Base-by-base conservation (phyloP, 2,329 filamentous ascomycete species). In the Aspergillus sp. region DNA sequence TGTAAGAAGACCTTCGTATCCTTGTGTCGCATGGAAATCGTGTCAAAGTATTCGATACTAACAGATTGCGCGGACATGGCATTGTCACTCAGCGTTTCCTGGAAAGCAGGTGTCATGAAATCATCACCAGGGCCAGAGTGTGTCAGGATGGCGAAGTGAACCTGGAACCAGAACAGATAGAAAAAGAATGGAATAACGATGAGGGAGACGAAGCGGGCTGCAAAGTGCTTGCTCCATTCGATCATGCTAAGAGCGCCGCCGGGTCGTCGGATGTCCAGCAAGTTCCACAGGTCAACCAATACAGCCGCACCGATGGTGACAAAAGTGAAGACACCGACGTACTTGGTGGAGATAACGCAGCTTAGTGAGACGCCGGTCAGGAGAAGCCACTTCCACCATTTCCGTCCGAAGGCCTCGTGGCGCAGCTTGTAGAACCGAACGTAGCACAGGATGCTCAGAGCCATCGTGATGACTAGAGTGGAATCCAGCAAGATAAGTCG, bases 311-410 rank as follows among this genome's bases (percentile, higher is more conserved):
- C 95, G 67, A 99, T 95, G 60, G 93, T 96, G 75, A 98, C 87
- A 77, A 99, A 99, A 70, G 93, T 96, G 76, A 99, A 99, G 39
- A 90, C 83, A 67, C 95, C 95, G 57, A 99, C 93, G 66, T 99
- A 99, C 81, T 99, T 99, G 74, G 91, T 96, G 55, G 95, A 98
- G 68, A 99, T 98, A 72, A 97, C 95, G 74, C 93, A 98, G 72
- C 93, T 97, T 72, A 99, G 84, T 59, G 89, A 89, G 73, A 99
- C 93, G 59, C 95, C 95, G 7, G 95, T 99, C 68, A 98, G 78
- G 61, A 99, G 86, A 58, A 99, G 85, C 95, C 95, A 99, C 78
- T 99, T 99, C 95, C 95, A 99, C 95, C 95, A 99, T 79, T 99
- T 98, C 61, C 92, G 86, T 59, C 89, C 86, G 74, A 99, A 99